Evolutionary conservation across 257 asterid genomes (phyloP), one percentile per base, ranked within the genome.

Genomic region (Catharanthus roseus): DNA sequence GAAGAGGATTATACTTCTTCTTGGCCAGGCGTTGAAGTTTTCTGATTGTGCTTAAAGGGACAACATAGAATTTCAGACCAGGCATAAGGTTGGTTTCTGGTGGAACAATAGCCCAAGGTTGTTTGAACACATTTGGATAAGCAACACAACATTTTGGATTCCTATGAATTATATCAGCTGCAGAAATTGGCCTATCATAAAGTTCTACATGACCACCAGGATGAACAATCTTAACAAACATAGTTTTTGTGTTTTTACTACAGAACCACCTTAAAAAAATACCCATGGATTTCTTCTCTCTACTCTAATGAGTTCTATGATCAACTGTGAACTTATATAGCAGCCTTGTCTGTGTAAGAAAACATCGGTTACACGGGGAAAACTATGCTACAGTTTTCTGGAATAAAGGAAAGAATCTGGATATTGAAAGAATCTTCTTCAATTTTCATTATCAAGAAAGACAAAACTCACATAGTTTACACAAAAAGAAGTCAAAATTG

Each of bases 161-260:
- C 38, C 87, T 79, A 76, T 33, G 56, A 68, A 89, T 82, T 34
- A 87, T 73, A 50, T 87, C 93, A 3, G 82, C 70, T 4, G 90
- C 95, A 51, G 79, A 68, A 41, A 89, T 44, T 0, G 90, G 88
- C 62, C 87, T 65, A 78, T 87, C 96, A 51, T 87, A 95, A 28
- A 89, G 85, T 81, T 89, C 96, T 0, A 87, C 86, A 42, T 81
- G 95, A 10, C 95, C 95, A 2, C 96, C 90, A 34, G 93, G 90
- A 76, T 87, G 93, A 41, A 87, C 88, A 71, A 87, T 86, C 78
- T 80, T 87, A 9, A 87, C 89, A 54, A 86, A 77, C 77, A 79
- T 34, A 33, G 68, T 78, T 57, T 77, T 81, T 67, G 75, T 80
- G 79, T 75, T 84, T 31, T 61, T 81, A 19, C 77, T 68, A 71